These are phyloP conservation scores for Musa schizocarpa DNA, from an alignment of 176 grass and related monocot species.

Conservation along the genomic window DNA sequence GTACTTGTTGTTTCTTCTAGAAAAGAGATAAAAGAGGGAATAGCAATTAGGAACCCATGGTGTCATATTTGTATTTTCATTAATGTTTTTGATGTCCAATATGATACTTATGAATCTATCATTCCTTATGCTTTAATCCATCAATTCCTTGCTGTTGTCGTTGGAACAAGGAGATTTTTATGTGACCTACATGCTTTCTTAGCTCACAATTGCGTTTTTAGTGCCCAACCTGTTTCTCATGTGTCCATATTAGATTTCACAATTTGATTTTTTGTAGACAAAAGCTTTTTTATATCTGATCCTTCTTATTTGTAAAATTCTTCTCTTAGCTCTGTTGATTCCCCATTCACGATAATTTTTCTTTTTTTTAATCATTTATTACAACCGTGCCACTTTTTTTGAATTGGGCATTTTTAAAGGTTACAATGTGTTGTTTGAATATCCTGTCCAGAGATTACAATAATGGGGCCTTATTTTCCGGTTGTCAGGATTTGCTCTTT, in stretches of 20 bases:
- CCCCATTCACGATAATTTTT: neutral
- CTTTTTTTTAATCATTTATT: neutral
- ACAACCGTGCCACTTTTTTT: neutral
- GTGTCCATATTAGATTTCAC: too few species aligned
- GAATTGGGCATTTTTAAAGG: neutral
- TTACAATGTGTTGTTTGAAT: neutral
- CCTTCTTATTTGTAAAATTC: too few species aligned
- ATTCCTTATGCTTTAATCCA: neutral
- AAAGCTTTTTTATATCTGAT: too few species aligned
- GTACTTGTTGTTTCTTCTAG: neutral
- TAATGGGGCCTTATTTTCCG: slow-evolving; percentile 5
- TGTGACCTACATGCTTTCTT: too few species aligned
- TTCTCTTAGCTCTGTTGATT: neutral
- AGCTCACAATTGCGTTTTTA: too few species aligned
- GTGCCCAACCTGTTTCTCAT: too few species aligned
- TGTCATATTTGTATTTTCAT: neutral
- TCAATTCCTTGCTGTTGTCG: neutral
- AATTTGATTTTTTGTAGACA: too few species aligned
- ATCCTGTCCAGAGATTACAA: neutral
- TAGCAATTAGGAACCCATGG: neutral
- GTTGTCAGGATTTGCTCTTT: slow-evolving; percentile 4
- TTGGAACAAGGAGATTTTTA: too few species aligned
- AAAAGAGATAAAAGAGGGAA: neutral
- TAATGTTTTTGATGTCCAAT: neutral
- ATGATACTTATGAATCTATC: neutral